These are phyloP conservation scores for Closterium sp. DNA, from an alignment of 139 green algal genomes.

Conservation along the genomic window DNA sequence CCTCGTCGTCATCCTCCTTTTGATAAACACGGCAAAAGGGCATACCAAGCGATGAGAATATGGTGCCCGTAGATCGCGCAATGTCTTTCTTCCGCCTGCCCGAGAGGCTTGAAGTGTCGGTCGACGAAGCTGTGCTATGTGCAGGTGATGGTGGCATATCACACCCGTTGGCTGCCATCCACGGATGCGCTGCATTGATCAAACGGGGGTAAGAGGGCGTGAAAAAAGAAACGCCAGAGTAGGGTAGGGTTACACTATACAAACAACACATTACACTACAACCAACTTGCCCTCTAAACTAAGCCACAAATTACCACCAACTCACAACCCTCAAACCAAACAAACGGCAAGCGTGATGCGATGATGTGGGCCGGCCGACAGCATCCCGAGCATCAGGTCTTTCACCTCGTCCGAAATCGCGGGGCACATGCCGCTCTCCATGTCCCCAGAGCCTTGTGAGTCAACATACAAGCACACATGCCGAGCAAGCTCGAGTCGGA, in stretches of 20 bases:
- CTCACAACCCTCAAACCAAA: too few relatives aligned
- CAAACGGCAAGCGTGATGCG: slow-evolving; percentile 10
- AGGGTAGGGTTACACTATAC: too few relatives aligned
- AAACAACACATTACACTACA: too few relatives aligned
- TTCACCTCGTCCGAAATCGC: not conserved
- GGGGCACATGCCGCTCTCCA: too few relatives aligned
- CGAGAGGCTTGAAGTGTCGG: not conserved
- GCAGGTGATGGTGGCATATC: not conserved
- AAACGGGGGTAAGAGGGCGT: not conserved
- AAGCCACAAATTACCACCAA: too few relatives aligned
- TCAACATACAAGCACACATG: too few relatives aligned
- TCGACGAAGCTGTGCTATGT: not conserved
- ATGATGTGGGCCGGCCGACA: not conserved
- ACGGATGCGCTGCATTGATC: not conserved
- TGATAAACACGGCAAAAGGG: not conserved
- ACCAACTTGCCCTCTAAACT: too few relatives aligned
- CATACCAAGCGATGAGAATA: not conserved
- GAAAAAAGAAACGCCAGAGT: too few relatives aligned
- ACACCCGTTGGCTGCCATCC: not conserved
- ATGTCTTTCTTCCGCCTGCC: not conserved
- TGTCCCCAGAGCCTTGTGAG: too few relatives aligned
- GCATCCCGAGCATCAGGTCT: not conserved
- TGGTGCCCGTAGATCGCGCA: not conserved
- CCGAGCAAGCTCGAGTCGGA: too few relatives aligned
- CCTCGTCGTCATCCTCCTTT: not conserved